Conservation (phyloP, 2,329 filamentous ascomycete species). For the Ceratocystis eucalypticola region DNA sequence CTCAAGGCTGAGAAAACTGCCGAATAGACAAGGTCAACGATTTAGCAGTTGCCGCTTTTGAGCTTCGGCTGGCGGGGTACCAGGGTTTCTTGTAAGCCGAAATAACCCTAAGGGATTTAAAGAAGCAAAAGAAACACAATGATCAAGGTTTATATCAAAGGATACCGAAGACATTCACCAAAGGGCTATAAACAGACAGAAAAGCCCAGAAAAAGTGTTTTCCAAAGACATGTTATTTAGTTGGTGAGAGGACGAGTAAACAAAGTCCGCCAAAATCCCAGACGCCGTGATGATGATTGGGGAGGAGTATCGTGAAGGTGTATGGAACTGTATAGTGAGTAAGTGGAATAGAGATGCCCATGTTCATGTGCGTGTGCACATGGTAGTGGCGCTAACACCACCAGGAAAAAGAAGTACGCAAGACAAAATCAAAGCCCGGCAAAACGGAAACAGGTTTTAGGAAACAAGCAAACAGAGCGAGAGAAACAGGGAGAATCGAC, state of each 20-base stretch:
- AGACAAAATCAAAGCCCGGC: not conserved
- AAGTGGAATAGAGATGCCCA: not conserved
- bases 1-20: not conserved
- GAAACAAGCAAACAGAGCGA: not conserved
- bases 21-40: not conserved
- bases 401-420: not conserved
- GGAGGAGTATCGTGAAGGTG: not conserved
- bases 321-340: not conserved
- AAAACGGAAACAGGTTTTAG: not conserved
- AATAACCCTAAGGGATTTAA: not conserved
- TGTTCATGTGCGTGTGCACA: not conserved
- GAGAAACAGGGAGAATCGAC: not conserved
- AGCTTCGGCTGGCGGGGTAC: constrained; percentile 1
- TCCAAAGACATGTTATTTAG: not conserved
- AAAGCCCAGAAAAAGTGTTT: not conserved
- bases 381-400: not conserved
- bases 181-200: not conserved
- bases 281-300: constrained; percentile 2
- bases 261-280: constrained; percentile 6
- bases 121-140: not conserved
- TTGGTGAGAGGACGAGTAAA: constrained; percentile 1
- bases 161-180: not conserved
- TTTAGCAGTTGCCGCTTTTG: not conserved
- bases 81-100: not conserved
- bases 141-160: not conserved